Conservation (phyloP, 108 stramenopile species). For the Mayamaea pseudoterrestris region DNA sequence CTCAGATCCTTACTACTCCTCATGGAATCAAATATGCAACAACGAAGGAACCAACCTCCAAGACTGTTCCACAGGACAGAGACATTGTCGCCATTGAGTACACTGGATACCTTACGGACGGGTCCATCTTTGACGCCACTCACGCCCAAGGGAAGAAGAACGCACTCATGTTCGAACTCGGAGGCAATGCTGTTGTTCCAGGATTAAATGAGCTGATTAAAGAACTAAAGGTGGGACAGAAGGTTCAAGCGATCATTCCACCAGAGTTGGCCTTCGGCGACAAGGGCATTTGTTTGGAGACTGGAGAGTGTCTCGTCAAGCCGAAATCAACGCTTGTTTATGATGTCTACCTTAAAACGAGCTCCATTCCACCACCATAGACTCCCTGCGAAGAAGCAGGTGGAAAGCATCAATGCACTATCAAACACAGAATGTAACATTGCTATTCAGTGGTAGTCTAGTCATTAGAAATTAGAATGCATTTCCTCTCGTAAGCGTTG, state of each 20-base stretch:
- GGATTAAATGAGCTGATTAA: slow-evolving; percentile 71
- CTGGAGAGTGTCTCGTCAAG: slow-evolving; percentile 75
- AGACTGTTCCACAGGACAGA: slow-evolving; percentile 34
- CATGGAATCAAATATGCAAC: slow-evolving; percentile 73
- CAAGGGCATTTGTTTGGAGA: slow-evolving; percentile 75
- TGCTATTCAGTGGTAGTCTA: too few species aligned
- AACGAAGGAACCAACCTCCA: slow-evolving; percentile 26
- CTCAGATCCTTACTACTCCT: slow-evolving; percentile 47
- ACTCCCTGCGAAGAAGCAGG: too few species aligned
- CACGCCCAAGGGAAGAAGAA: slow-evolving; percentile 68
- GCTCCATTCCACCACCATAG: slow-evolving; percentile 78
- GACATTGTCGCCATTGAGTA: slow-evolving; percentile 80
- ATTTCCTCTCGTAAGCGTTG: too few species aligned
- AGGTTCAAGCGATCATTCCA: slow-evolving; percentile 83
- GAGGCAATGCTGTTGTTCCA: slow-evolving; percentile 50
- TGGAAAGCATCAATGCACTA: too few species aligned
- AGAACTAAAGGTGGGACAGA: slow-evolving; percentile 66
- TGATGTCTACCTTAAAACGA: slow-evolving; percentile 65
- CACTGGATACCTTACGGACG: slow-evolving; percentile 74
- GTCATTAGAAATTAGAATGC: too few species aligned
- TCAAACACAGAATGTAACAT: too few species aligned
- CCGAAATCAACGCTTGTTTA: slow-evolving; percentile 78
- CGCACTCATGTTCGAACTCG: slow-evolving; percentile 66
- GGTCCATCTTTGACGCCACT: slow-evolving; percentile 80
- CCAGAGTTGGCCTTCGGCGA: slow-evolving; percentile 63